phyloP scores from a whole-genome alignment of 2,329 filamentous ascomycete species.

The Zasmidium citrigriseum region DNA sequence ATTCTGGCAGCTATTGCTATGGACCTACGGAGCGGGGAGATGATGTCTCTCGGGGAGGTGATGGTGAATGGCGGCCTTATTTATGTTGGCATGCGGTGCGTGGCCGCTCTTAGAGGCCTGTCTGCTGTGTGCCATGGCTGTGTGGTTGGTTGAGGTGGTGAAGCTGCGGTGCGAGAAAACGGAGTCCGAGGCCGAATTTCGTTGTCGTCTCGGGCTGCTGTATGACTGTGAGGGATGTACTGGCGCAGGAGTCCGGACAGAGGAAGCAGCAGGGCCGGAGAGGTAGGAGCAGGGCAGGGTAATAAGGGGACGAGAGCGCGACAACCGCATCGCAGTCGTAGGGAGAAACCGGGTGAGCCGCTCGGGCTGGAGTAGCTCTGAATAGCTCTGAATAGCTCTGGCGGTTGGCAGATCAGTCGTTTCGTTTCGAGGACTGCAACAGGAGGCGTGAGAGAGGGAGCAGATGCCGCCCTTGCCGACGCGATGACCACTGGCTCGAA shows the following conservation, averaged over 20 bases:
- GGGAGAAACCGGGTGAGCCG: not conserved
- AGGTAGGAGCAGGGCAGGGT: not conserved
- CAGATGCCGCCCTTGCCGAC: slow-evolving; percentile 1
- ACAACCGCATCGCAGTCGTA: not conserved
- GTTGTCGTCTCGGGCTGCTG: not conserved
- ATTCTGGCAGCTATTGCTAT: slow-evolving; percentile 6
- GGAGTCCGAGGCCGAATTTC: not conserved
- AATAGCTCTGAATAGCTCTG: not conserved
- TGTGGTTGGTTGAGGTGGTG: slow-evolving; percentile 5
- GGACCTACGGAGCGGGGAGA: slow-evolving; percentile 24
- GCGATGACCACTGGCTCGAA: not conserved
- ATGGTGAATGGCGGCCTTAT: slow-evolving; percentile 31
- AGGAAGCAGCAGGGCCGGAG: not conserved
- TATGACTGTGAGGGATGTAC: not conserved
- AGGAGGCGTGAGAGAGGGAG: not conserved
- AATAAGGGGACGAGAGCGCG: slow-evolving; percentile 4
- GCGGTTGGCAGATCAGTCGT: not conserved
- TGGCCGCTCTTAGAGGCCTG: slow-evolving; percentile 18
- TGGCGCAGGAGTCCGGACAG: not conserved
- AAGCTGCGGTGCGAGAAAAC: not conserved
- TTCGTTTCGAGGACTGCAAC: not conserved
- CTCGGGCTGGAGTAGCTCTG: not conserved
- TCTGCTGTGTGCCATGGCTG: slow-evolving; percentile 11
- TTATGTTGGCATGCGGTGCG: slow-evolving; percentile 37
- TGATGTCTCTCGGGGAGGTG: slow-evolving; percentile 35